These are phyloP conservation scores for Trichophaea hybrida DNA, from an alignment of 2,329 filamentous ascomycete genomes.

Conservation along the genomic window DNA sequence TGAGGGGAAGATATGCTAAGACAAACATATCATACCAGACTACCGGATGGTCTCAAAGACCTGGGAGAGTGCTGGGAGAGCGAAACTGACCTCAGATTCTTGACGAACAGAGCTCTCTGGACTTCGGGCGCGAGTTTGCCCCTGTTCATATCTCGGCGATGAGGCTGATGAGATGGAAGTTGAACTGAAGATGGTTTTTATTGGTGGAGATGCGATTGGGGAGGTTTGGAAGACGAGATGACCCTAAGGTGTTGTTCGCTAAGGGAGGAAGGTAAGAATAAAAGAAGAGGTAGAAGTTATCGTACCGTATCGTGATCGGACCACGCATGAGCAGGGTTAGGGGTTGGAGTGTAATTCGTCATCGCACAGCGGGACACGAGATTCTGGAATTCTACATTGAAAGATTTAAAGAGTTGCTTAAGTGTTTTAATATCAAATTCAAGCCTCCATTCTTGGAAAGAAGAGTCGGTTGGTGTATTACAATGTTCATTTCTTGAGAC, in stretches of 20 bases:
- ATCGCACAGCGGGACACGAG: too few species aligned
- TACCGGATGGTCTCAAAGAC: conserved; percentile 1
- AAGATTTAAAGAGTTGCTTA: too few species aligned
- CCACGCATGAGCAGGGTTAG: not conserved
- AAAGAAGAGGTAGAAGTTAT: not conserved
- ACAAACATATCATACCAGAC: not conserved
- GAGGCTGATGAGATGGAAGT: not conserved
- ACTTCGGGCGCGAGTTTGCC: conserved; percentile 98
- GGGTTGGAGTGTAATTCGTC: not conserved
- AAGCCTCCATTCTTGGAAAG: too few species aligned
- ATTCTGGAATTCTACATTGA: too few species aligned
- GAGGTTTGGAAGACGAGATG: not conserved
- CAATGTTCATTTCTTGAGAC: too few species aligned
- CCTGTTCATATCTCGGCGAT: conserved; percentile 55
- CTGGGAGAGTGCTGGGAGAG: conserved; percentile 10
- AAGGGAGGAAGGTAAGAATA: not conserved
- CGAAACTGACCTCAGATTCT: conserved; percentile 78
- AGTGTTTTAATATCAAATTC: too few species aligned
- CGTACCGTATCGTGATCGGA: not conserved
- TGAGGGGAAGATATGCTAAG: not conserved
- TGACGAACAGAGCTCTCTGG: conserved; percentile 99
- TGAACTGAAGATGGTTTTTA: not conserved
- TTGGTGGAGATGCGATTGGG: not conserved
- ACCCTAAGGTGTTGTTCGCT: conserved; percentile 4
- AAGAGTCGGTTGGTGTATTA: too few species aligned